Base-by-base conservation (phyloP, 2,329 filamentous ascomycete species). In the Hypoxylon sp. region DNA sequence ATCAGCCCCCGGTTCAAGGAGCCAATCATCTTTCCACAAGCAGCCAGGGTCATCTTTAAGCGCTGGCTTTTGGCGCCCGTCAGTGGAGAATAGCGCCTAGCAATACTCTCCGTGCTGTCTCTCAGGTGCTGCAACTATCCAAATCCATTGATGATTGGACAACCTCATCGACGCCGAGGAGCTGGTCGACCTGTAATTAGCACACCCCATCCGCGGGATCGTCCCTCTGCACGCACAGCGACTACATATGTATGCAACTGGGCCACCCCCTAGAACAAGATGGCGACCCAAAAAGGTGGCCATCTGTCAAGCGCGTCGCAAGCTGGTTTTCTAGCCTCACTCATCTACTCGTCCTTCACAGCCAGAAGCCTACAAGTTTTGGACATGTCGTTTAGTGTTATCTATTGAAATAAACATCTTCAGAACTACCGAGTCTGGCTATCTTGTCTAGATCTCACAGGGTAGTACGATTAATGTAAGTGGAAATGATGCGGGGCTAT, bases 31-130 rank as follows among this genome's bases (percentile, higher is more conserved):
- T n/a, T 35, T 17, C 5, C 3, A 7, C 1, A 35, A 37, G 24
- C 32, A 15, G 7, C 54, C 53, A 19, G 44, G 27, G 7, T 19
- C 31, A 13, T 3, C 29, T 42, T 54, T 67, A 72, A 67, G 70
- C 70, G 69, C 69, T 64, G 48, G 55, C 13, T 55, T 44, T 67
- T 68, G 46, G 58, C 69, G 70, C 67, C 65, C 37, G 57, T 55
- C 47, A 64, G 48, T 44, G 42, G 42, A 54, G 27, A 63, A 44
- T 59, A 63, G 61, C 69, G 64, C 67, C 56, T 70, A 53, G 53
- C 42, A 55, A 48, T 48, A 37, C 42, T 42, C 62, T 29, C 39
- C 44, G 39, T 56, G 29, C 19, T n/a, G 35, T 47, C 39, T 65
- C 29, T 10, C n/a, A 24, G 35, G 35, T 48, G 39, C 47, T 56